These are phyloP conservation scores for Geotrichum macrosporum DNA, from an alignment of 1,139 yeast genomes.

Conservation along the genomic window DNA sequence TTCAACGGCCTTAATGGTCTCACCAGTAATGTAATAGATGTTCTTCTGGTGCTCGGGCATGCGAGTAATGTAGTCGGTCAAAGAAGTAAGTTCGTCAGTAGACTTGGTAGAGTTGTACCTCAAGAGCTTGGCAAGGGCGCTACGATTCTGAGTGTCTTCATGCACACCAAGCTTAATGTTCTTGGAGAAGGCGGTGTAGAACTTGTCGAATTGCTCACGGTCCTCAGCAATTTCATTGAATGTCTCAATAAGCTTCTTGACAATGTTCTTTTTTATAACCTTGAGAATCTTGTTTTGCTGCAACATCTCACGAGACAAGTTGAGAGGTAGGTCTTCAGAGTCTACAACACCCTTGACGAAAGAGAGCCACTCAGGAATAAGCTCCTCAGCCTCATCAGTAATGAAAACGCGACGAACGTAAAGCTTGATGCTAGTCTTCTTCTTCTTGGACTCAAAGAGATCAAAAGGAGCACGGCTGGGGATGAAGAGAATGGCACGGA, in stretches of 20 bases:
- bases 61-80: constrained; percentile 96
- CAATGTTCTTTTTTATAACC: constrained; percentile 98
- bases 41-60: constrained; percentile 99
- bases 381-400: constrained; percentile 98
- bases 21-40: constrained; percentile 99
- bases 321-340: constrained; percentile 98
- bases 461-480: constrained; percentile 99
- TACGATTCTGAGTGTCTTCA: constrained; percentile 98
- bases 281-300: constrained; percentile 99
- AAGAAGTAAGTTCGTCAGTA: constrained; percentile 81
- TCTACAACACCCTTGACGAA: constrained; percentile 99
- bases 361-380: constrained; percentile 98
- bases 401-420: constrained; percentile 99
- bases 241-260: constrained; percentile 97
- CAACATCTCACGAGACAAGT: constrained; percentile 99
- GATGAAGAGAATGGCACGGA: constrained; percentile 94
- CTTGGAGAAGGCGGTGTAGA: constrained; percentile 97
- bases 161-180: constrained; percentile 98
- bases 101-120: constrained; percentile 98
- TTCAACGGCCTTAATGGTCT: constrained; percentile 94
- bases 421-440: constrained; percentile 97
- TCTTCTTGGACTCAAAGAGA: constrained; percentile 94
- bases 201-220: constrained; percentile 96
- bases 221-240: constrained; percentile 99
- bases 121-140: constrained; percentile 89